Evolutionary conservation across 345 rosid species (phyloP).

Genomic region (Psidium friedrichsthalianum): DNA sequence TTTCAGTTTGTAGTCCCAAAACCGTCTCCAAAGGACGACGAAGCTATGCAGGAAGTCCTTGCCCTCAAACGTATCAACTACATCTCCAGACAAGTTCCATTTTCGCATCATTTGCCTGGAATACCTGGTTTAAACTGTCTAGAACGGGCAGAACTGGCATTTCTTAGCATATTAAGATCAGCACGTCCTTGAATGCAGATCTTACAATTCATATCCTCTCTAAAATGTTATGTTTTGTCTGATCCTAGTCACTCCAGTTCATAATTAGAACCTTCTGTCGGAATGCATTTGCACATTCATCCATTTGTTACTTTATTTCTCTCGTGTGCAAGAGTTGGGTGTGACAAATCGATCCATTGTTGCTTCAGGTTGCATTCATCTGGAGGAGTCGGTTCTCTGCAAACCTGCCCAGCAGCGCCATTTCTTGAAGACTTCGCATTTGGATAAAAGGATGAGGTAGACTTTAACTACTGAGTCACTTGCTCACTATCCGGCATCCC

Average conservation of each 20-base stretch:
- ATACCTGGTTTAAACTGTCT: not conserved
- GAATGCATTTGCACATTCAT: not conserved
- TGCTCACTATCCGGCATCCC: conserved; percentile 58
- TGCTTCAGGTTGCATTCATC: not conserved
- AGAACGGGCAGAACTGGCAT: not conserved
- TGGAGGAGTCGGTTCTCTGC: conserved; percentile 6
- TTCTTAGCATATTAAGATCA: not conserved
- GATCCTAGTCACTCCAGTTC: not conserved
- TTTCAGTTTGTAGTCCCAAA: conserved; percentile 14
- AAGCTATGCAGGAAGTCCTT: not conserved
- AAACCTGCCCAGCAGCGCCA: conserved; percentile 1
- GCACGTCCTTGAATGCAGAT: not conserved
- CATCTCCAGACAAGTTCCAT: not conserved
- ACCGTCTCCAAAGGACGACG: conserved; percentile 1
- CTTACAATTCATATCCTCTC: not conserved
- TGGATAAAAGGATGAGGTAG: conserved; percentile 17
- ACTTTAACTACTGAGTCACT: conserved; percentile 39
- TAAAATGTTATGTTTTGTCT: not conserved
- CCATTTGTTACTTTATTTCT: not conserved
- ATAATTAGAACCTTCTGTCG: not conserved
- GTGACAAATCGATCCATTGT: not conserved
- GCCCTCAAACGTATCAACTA: conserved; percentile 11
- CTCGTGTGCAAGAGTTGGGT: not conserved
- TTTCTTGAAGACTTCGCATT: not conserved
- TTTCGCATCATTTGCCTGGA: not conserved